Evolutionary conservation across 1,284 basidiomycete species (phyloP).

Genomic region (Agaricales sp.): DNA sequence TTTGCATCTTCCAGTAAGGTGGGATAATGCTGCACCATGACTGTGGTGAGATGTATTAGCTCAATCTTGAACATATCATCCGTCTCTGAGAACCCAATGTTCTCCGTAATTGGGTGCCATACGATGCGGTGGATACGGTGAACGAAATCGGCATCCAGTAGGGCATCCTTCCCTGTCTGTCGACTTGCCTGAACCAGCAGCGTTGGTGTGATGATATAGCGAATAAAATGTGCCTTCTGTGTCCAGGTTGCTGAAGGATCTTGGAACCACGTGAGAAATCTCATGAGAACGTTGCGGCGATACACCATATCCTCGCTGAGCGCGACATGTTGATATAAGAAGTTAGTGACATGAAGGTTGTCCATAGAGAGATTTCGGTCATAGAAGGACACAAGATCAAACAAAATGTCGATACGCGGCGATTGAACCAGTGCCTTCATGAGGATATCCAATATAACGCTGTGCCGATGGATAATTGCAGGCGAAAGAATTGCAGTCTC

Average conservation of each 20-base stretch:
- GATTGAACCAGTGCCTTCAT: conserved; percentile 57
- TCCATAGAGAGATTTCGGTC: conserved; percentile 80
- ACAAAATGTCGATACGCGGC: conserved; percentile 79
- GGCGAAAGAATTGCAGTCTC: conserved; percentile 35
- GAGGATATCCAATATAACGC: conserved; percentile 69
- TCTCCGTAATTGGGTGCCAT: conserved; percentile 70
- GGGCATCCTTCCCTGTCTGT: conserved; percentile 35
- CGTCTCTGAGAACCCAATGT: conserved; percentile 44
- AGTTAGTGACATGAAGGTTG: conserved; percentile 72
- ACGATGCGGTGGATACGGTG: conserved; percentile 62
- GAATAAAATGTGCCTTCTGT: conserved; percentile 83
- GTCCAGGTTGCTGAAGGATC: conserved; percentile 57
- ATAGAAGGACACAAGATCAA: conserved; percentile 82
- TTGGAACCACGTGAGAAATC: conserved; percentile 82
- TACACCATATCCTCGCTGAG: conserved; percentile 52
- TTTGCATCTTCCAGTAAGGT: conserved; percentile 71
- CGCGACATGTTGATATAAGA: conserved; percentile 85
- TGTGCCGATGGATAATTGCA: conserved; percentile 54
- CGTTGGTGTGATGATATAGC: conserved; percentile 84
- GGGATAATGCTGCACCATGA: conserved; percentile 81
- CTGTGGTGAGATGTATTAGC: conserved; percentile 83
- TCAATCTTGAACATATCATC: conserved; percentile 88
- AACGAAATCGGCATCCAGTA: conserved; percentile 68
- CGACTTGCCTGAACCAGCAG: conserved; percentile 71
- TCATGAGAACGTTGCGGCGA: conserved; percentile 74